Percentiles rank a stretch among this genome's conserved stretches.
phyloP scores from a whole-genome alignment of 306 rosid species.

The Prunus salicina region DNA sequence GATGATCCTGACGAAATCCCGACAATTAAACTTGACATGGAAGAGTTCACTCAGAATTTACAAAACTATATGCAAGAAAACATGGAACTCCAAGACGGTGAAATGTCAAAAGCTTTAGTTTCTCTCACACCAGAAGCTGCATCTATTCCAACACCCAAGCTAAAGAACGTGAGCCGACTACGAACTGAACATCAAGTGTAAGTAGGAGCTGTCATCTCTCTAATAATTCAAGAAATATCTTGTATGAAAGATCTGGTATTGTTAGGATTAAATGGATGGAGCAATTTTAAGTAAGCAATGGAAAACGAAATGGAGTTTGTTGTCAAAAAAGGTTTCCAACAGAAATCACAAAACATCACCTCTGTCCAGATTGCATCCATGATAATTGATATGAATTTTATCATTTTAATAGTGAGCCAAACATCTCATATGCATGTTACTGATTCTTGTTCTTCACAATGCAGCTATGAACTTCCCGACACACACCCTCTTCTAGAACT shows the following conservation, averaged over 20 bases:
- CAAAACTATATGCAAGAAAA: slow-evolving; percentile 80
- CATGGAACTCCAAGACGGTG: slow-evolving; percentile 86
- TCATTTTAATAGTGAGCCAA: slow-evolving; percentile 5
- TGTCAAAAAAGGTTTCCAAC: background rate
- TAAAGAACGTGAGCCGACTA: slow-evolving; percentile 77
- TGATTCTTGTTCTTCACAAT: slow-evolving; percentile 37
- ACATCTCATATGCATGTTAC: slow-evolving; percentile 7
- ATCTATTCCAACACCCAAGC: slow-evolving; percentile 81
- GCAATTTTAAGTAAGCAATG: background rate
- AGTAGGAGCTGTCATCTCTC: slow-evolving; percentile 38
- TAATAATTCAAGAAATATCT: slow-evolving; percentile 17
- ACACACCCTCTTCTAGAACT: slow-evolving; percentile 83
- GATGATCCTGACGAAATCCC: slow-evolving; percentile 83
- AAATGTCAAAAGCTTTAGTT: slow-evolving; percentile 88
- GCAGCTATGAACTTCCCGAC: slow-evolving; percentile 99
- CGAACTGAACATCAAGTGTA: slow-evolving; percentile 98
- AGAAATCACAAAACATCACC: background rate
- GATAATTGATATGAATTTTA: background rate
- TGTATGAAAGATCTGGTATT: slow-evolving; percentile 4
- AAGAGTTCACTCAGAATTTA: slow-evolving; percentile 75
- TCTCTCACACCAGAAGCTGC: slow-evolving; percentile 76
- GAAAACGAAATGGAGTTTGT: background rate
- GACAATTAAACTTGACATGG: slow-evolving; percentile 69
- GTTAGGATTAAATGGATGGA: background rate
- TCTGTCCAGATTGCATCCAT: background rate